Percentiles rank a stretch among this genome's conserved stretches.
Evolutionary conservation across 2,329 filamentous ascomycete species (phyloP).

Genomic region (Sporothrix brunneoviolacea): DNA sequence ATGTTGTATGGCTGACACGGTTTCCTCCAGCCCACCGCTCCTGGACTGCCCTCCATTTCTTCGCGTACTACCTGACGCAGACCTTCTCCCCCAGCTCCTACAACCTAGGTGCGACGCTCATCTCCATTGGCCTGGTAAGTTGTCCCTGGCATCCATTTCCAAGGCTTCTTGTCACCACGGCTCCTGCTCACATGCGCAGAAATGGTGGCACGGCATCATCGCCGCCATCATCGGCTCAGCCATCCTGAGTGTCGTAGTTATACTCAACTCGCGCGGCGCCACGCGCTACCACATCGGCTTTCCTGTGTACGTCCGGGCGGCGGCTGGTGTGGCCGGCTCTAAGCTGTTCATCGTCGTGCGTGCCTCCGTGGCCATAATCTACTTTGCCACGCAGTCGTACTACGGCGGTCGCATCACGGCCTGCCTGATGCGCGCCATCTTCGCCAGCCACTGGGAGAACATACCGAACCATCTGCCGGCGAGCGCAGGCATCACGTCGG

Average conservation of each 20-base stretch:
- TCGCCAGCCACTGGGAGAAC: conserved; percentile 29
- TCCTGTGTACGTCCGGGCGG: conserved; percentile 28
- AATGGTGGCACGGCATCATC: conserved; percentile 28
- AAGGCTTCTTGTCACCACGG: not conserved
- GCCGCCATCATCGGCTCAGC: conserved; percentile 26
- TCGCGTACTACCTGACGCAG: conserved; percentile 27
- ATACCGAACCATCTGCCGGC: conserved; percentile 33
- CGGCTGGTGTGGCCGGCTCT: conserved; percentile 30
- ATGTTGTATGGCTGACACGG: not conserved
- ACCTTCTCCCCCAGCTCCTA: conserved; percentile 29
- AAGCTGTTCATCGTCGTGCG: conserved; percentile 32
- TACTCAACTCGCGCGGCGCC: conserved; percentile 29
- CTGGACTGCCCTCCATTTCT: conserved; percentile 25
- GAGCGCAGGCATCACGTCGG: conserved; percentile 30
- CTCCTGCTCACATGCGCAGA: not conserved
- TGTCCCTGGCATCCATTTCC: not conserved
- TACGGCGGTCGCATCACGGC: conserved; percentile 28
- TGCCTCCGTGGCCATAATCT: conserved; percentile 31
- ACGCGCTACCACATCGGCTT: conserved; percentile 29
- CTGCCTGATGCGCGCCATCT: conserved; percentile 26
- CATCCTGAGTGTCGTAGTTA: conserved; percentile 27
- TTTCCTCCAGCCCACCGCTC: conserved; percentile 16
- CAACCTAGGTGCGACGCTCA: conserved; percentile 26
- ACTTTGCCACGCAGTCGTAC: conserved; percentile 31
- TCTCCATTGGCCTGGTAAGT: conserved; percentile 25